Base-by-base conservation (phyloP, 169 alveolate genomes). In the Babesia divergens region DNA sequence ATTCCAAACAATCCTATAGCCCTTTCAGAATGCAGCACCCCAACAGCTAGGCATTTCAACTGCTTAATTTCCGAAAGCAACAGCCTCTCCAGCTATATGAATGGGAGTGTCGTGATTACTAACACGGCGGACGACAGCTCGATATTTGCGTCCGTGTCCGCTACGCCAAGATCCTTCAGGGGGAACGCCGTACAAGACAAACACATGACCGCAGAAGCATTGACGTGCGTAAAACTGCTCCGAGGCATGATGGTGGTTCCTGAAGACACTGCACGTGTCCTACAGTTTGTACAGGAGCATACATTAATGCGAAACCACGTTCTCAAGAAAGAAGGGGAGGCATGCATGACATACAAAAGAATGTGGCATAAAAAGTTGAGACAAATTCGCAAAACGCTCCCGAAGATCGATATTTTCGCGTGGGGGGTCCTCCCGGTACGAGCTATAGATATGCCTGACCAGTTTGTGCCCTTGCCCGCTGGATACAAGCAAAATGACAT, bases 351-450 rank as follows among this genome's bases (percentile, higher is more conserved):
- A 7, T 70, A 69, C 46, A 80, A 31, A 40, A 22, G 32, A 13
- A 11, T 14, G 55, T 69, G 84, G 88, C 67, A 80, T 44, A 42
- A 16, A 2, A n/a, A 70, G 22, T 29, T 70, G 6, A 58, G 44
- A 18, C 50, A 49, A 4, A 18, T 80, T 16, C 26, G 43, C 7
- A 20, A 44, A 13, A 28, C 42, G 14, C 22, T 22, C 11, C 50
- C 42, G 11, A 38, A 51, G 20, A 51, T 80, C 16, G 88, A 80
- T 46, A 70, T 76, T 28, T 93, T 91, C 74, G 86, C 93, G 26
- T 93, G 97, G 97, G 97, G 97, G 0, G 79, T 91, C 13, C 84
- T 93, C 53, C 97, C 97, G 9, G 93, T 93, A 22, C 75, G 95
- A 34, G 97, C 97, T 16, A 53, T 86, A 32, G 95, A 93, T 49